Percentiles rank a stretch among this genome's conserved stretches.
These are phyloP conservation scores for Coccomyxa sp. DNA, from an alignment of 139 green algal genomes.

Conservation along the genomic window DNA sequence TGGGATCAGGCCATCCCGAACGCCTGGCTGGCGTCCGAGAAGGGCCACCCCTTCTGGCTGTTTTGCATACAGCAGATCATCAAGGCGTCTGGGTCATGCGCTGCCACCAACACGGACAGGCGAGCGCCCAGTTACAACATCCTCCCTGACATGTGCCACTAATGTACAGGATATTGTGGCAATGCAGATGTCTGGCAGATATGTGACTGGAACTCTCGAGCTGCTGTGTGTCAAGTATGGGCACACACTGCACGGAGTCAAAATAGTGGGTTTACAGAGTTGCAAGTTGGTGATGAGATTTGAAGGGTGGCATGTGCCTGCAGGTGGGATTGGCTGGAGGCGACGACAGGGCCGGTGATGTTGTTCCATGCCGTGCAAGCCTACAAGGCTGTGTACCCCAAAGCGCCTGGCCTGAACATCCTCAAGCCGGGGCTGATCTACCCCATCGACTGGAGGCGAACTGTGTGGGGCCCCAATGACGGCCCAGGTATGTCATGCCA, in stretches of 20 bases:
- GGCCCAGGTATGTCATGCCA: background rate
- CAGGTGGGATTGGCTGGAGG: conserved; percentile 18
- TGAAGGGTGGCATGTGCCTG: too few relatives aligned
- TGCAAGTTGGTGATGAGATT: too few relatives aligned
- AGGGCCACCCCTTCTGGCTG: conserved; percentile 23
- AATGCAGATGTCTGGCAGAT: too few relatives aligned
- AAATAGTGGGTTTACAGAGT: too few relatives aligned
- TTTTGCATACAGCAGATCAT: conserved; percentile 15
- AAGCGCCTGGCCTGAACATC: background rate
- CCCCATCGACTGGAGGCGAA: conserved; percentile 15
- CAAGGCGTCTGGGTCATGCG: background rate
- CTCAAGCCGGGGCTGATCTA: conserved; percentile 11
- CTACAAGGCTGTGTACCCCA: background rate
- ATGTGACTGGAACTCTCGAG: too few relatives aligned
- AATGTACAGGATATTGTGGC: too few relatives aligned
- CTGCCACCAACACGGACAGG: background rate
- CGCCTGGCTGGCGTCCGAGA: conserved; percentile 30
- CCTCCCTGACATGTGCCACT: too few relatives aligned
- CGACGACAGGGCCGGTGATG: conserved; percentile 19
- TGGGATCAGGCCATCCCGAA: conserved; percentile 35
- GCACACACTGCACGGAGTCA: too few relatives aligned
- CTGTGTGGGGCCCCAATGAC: background rate
- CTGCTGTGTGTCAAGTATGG: too few relatives aligned
- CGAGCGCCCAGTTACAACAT: background rate
- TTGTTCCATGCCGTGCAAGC: background rate